Conservation (phyloP, 2,329 filamentous ascomycete species). For the Sphaerulina populicola region DNA sequence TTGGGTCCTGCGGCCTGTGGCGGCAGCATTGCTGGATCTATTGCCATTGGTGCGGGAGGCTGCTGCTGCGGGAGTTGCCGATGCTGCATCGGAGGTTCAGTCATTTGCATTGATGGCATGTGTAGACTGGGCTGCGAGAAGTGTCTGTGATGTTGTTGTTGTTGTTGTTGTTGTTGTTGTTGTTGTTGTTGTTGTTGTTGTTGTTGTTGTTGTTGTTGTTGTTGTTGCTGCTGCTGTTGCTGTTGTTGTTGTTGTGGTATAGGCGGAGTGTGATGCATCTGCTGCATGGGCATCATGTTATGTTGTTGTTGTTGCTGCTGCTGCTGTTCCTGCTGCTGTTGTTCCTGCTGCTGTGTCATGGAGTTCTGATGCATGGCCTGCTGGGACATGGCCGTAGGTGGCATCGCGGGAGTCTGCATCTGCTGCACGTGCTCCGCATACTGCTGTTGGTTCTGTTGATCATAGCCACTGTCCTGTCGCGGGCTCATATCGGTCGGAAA, state of each 20-base stretch:
- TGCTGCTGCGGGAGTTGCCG: slow-evolving; percentile 9
- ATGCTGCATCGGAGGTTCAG: slow-evolving; percentile 14
- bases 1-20: slow-evolving; percentile 21
- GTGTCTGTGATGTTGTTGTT: slow-evolving; percentile 18
- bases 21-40: slow-evolving; percentile 28
- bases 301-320: neutral
- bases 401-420: slow-evolving; percentile 9
- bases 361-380: slow-evolving; percentile 7
- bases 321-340: too few species aligned
- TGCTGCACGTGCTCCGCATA: slow-evolving; percentile 12
- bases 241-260: slow-evolving; percentile 16
- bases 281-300: slow-evolving; percentile 17
- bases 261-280: slow-evolving; percentile 22
- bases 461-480: slow-evolving; percentile 17
- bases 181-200: slow-evolving; percentile 12
- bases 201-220: slow-evolving; percentile 11
- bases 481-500: slow-evolving; percentile 19
- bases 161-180: too few species aligned
- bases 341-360: neutral
- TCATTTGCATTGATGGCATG: slow-evolving; percentile 21
- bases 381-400: slow-evolving; percentile 2
- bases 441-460: slow-evolving; percentile 20
- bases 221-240: too few species aligned
- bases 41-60: slow-evolving; percentile 19
- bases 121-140: slow-evolving; percentile 13